Evolutionary conservation across 371 early-diverging fungal genomes (phyloP), one percentile per base, ranked within the genome.

Genomic region (Mortierella sp.): DNA sequence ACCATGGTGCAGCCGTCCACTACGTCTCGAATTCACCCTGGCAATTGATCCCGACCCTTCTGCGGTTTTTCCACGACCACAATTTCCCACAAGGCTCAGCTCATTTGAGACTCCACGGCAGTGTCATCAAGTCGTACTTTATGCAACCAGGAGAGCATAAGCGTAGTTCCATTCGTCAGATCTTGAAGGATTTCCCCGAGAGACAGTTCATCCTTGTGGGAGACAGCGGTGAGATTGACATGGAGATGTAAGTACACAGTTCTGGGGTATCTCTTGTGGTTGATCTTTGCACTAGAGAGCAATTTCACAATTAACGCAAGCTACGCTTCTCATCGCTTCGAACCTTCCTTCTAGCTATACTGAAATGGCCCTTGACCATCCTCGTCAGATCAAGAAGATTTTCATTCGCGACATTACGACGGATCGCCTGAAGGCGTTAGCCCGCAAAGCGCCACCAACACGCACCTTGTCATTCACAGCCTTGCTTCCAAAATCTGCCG

Each of bases 11-110:
- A 18, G 86, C 89, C 8, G 86, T 96, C 53, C 97, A 97, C 78
- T 97, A 96, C 79, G 96, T 97, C 13, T 91, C 91, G 54, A 95
- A 95, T 66, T 91, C 91, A n/a, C 97, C 96, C 0, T 95, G 92
- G 84, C 95, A 96, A 71, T 80, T 96, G 54, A 86, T 91, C 52
- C 91, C 94, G 0, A 84, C 89, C 72, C 79, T 96, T 19, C 76
- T 86, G 23, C 70, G 73, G 5, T 97, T 97, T 73, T 83, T 97
- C 48, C 83, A 84, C 26, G 63, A 76, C 2, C 60, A 87, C 67
- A 72, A 66, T 23, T 96, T 97, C 67, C 97, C 97, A 8, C 85
- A 86, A 24, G 96, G 96, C 0, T 87, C 88, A 42, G 90, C 92
- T 50, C 94, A 90, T 68, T 79, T 90, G 30, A 87, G 88, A 50